A percentile compares a stretch with the other conserved stretches of the same genome.
phyloP scores from a whole-genome alignment of 768 basidiomycete species.

The Boletus rubroflammeus region DNA sequence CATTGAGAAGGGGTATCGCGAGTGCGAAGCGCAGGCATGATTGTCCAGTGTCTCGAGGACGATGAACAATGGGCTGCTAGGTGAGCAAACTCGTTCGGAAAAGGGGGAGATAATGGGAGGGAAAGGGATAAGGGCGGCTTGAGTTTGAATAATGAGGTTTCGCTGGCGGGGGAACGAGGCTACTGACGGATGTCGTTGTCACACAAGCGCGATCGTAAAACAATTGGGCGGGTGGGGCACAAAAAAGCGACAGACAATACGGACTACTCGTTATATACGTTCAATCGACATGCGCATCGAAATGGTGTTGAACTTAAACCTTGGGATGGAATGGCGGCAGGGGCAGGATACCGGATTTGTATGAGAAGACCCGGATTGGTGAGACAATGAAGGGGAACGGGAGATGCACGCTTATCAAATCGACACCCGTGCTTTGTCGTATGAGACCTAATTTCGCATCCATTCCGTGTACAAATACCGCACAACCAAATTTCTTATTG shows the following conservation, averaged over 20 bases:
- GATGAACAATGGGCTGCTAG: conserved; percentile 33
- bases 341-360: conserved; percentile 21
- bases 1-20: conserved; percentile 63
- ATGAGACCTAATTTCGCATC: conserved; percentile 35
- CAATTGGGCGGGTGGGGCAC: conserved; percentile 68
- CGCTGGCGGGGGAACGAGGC: conserved; percentile 38
- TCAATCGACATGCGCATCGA: conserved; percentile 27
- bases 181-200: conserved; percentile 48
- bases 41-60: conserved; percentile 32
- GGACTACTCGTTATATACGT: conserved; percentile 51
- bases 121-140: conserved; percentile 16
- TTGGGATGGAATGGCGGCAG: conserved; percentile 19
- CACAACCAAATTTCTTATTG: conserved; percentile 47
- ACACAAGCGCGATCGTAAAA: conserved; percentile 45
- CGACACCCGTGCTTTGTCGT: conserved; percentile 25
- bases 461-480: conserved; percentile 40
- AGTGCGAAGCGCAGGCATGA: conserved; percentile 79
- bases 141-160: conserved; percentile 42
- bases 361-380: conserved; percentile 21
- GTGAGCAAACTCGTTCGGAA: conserved; percentile 35
- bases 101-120: conserved; percentile 31
- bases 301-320: conserved; percentile 37
- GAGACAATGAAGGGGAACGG: conserved; percentile 33
- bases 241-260: conserved; percentile 56
- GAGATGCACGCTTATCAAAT: conserved; percentile 31